phyloP scores from a whole-genome alignment of 257 asterid genomes.

The Rehmannia glutinosa region DNA sequence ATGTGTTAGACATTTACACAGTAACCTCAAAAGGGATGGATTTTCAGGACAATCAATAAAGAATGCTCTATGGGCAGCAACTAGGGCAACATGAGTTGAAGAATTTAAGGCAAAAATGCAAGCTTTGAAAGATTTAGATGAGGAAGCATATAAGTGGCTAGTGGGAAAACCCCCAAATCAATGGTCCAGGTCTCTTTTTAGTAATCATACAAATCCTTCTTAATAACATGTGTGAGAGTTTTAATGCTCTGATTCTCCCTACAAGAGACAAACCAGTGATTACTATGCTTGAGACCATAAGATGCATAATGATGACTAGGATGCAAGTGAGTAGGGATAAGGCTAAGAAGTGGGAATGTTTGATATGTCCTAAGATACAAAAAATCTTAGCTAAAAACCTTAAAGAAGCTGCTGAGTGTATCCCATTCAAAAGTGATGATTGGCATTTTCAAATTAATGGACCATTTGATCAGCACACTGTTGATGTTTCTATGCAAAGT shows the following conservation, averaged over 20 bases:
- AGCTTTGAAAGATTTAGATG: neutral
- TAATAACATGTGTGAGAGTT: neutral
- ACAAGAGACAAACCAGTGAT: neutral
- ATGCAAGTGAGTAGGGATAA: neutral
- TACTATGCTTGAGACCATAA: neutral
- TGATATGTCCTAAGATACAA: neutral
- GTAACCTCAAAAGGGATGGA: neutral
- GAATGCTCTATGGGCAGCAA: neutral
- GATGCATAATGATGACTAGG: neutral
- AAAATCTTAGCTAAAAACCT: neutral
- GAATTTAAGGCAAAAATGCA: neutral
- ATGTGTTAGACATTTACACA: neutral
- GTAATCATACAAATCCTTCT: too few species aligned
- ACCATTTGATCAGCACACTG: neutral
- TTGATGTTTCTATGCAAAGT: neutral
- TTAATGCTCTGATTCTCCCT: neutral
- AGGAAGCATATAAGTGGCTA: neutral
- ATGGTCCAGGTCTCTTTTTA: too few species aligned
- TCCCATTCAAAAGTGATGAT: neutral
- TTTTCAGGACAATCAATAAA: neutral
- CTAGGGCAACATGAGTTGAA: neutral
- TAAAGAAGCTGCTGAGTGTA: neutral
- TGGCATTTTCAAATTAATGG: neutral
- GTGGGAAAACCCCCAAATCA: neutral
- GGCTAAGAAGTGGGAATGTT: neutral